Conservation (phyloP, 306 rosid species). For the Vigna reflexopilosa region DNA sequence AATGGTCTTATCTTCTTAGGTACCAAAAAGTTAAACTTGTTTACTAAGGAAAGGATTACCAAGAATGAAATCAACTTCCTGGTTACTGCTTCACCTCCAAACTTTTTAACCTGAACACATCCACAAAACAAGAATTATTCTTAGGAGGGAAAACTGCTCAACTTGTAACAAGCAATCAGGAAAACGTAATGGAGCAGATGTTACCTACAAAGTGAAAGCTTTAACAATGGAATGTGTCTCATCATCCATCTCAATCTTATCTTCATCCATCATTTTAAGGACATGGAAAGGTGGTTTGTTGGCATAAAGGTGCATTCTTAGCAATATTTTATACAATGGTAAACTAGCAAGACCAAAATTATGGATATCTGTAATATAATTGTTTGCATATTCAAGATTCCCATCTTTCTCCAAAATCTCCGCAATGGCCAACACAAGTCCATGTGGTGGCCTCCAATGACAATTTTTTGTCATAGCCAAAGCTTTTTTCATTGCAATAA, state of each 20-base stretch:
- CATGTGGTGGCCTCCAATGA: slow-evolving; percentile 69
- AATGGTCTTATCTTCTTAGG: background rate
- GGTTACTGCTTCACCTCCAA: slow-evolving; percentile 34
- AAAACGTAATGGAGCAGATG: slow-evolving; percentile 14
- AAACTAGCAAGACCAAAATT: slow-evolving; percentile 56
- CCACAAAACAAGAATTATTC: slow-evolving; percentile 20
- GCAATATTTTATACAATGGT: slow-evolving; percentile 63
- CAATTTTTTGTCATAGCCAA: slow-evolving; percentile 56
- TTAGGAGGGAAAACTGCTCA: background rate
- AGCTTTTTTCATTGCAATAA: slow-evolving; percentile 66
- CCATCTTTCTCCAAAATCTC: slow-evolving; percentile 62
- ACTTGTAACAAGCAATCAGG: slow-evolving; percentile 22
- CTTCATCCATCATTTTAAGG: slow-evolving; percentile 65
- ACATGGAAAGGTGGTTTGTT: slow-evolving; percentile 53
- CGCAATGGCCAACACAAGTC: slow-evolving; percentile 59
- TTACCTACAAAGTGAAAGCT: slow-evolving; percentile 41
- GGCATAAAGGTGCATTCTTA: slow-evolving; percentile 61
- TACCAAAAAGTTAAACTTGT: background rate
- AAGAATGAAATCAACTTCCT: slow-evolving; percentile 13
- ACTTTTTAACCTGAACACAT: slow-evolving; percentile 30
- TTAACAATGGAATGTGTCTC: slow-evolving; percentile 59
- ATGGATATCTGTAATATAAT: slow-evolving; percentile 52
- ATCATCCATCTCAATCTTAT: slow-evolving; percentile 60
- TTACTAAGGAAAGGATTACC: slow-evolving; percentile 8
- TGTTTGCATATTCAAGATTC: slow-evolving; percentile 57